Conservation (phyloP, 768 basidiomycete species). For the Coprinellus aureogranulatus region DNA sequence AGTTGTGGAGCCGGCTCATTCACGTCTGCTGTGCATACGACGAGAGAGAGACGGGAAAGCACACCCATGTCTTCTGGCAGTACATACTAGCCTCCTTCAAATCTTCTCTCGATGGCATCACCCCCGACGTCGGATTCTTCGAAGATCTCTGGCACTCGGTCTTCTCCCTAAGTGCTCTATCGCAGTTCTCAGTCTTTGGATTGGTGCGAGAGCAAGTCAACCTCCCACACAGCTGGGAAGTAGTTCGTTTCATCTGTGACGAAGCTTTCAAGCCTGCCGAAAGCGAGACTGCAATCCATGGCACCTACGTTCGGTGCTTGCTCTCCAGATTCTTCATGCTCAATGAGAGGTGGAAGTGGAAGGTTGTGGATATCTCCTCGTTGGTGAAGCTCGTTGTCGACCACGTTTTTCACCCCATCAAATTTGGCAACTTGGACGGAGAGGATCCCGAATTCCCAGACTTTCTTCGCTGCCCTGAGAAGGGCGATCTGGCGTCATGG, state of each 20-base stretch:
- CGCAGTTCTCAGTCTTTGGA: constrained; percentile 69
- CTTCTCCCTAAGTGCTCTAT: constrained; percentile 68
- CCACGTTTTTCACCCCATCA: constrained; percentile 68
- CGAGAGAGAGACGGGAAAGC: constrained; percentile 10
- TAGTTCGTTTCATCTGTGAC: constrained; percentile 37
- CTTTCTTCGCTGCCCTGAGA: constrained; percentile 53
- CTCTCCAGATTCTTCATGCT: constrained; percentile 73
- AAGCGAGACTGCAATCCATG: constrained; percentile 38
- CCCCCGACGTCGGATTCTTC: constrained; percentile 22
- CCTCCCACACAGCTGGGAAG: constrained; percentile 63
- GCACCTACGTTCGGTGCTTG: constrained; percentile 48
- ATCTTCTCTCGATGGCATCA: constrained; percentile 16
- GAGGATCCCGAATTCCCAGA: constrained; percentile 65
- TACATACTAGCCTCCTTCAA: constrained; percentile 36
- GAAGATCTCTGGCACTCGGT: constrained; percentile 74
- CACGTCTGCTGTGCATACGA: constrained; percentile 44
- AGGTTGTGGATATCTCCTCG: constrained; percentile 49
- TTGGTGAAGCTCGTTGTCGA: constrained; percentile 65
- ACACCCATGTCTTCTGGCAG: constrained; percentile 44
- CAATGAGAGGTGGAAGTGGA: constrained; percentile 77
- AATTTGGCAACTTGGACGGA: constrained; percentile 67
- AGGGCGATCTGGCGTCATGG: neutral
- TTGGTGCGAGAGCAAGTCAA: constrained; percentile 29
- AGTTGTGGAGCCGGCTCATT: constrained; percentile 74
- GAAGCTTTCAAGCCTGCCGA: constrained; percentile 48